Evolutionary conservation across 352 stramenopile species (phyloP).

Genomic region (Pythium scleroteichum): DNA sequence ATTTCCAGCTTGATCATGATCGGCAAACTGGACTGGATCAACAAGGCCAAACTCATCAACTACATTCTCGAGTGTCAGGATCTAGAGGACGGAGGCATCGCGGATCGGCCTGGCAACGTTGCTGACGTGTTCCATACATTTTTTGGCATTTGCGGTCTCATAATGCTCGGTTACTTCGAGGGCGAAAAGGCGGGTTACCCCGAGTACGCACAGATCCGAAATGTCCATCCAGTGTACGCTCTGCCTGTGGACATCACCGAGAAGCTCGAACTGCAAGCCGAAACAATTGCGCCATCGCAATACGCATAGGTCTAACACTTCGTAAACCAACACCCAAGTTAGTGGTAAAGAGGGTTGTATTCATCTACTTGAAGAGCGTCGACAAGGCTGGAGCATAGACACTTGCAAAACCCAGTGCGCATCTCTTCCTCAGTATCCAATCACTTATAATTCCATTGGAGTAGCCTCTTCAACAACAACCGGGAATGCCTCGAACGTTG

Average conservation of each 20-base stretch:
- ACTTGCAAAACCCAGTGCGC: too few species aligned
- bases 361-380: slow-evolving; percentile 12
- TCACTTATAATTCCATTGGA: slow-evolving; percentile 75
- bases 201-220: slow-evolving; percentile 69
- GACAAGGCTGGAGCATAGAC: background rate
- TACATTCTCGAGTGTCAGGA: slow-evolving; percentile 97
- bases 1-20: slow-evolving; percentile 97
- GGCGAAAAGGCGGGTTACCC: slow-evolving; percentile 51
- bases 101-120: slow-evolving; percentile 96
- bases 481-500: slow-evolving; percentile 72
- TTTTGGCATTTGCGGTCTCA: slow-evolving; percentile 96
- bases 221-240: slow-evolving; percentile 95
- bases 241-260: slow-evolving; percentile 92
- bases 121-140: slow-evolving; percentile 99
- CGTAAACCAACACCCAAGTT: too few species aligned
- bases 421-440: background rate
- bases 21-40: slow-evolving; percentile 95
- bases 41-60: slow-evolving; percentile 89
- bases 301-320: slow-evolving; percentile 1
- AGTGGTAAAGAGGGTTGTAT: slow-evolving; percentile 8
- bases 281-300: slow-evolving; percentile 48
- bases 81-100: slow-evolving; percentile 96
- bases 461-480: slow-evolving; percentile 75
- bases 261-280: slow-evolving; percentile 80
- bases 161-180: slow-evolving; percentile 94